Base-by-base conservation (phyloP, 176 grass and related monocot species). In the Elymus sibiricus region DNA sequence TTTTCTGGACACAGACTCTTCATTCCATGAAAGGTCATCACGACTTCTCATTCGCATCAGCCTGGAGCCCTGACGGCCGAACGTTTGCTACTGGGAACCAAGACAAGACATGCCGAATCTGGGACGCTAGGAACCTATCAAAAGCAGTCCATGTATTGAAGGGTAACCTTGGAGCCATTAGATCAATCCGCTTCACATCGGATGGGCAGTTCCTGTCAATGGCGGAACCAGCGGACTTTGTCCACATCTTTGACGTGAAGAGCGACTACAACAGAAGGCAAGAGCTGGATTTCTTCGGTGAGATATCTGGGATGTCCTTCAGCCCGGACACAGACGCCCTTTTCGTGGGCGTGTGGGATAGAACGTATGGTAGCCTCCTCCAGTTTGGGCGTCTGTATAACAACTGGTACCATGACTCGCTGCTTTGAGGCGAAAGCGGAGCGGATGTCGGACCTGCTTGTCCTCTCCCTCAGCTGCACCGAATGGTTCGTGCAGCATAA, bases 21-120 rank as follows among this genome's bases (percentile, higher is more conserved):
- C 91, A 95, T 85, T 78, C 84, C 39, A 69, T 99, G 79, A 85
- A 94, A 82, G 94, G 97, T 7, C 97, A 99, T 51, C 53, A 83
- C 26, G 97, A 99, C 64, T 99, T 81, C 79, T 97, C 97, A 47
- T 99, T 99, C 80, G 94, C 97, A 79, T 96, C 97, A 7, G 94
- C 97, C 40, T 99, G 97, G 97, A 87, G 87, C 85, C 97, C 94
- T 47, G 92, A 96, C 75, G 97, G 97, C 34, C 66, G 46, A 27
- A 94, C 91, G 51, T 99, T 99, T 85, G 94, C 97, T 19, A 99
- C 97, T 60, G 97, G 97, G 43, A 99, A 99, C 86, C 97, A 99
- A 88, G 97, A 99, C 61, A 99, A 94, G 82, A 99, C 97, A 66
- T 99, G 97, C 83, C 83, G 97, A n/a, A 77, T 99, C 59, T 99